A percentile compares a stretch with the other conserved stretches of the same genome.
phyloP scores from a whole-genome alignment of 2,329 filamentous ascomycete species.

The Phialemonium atrogriseum region DNA sequence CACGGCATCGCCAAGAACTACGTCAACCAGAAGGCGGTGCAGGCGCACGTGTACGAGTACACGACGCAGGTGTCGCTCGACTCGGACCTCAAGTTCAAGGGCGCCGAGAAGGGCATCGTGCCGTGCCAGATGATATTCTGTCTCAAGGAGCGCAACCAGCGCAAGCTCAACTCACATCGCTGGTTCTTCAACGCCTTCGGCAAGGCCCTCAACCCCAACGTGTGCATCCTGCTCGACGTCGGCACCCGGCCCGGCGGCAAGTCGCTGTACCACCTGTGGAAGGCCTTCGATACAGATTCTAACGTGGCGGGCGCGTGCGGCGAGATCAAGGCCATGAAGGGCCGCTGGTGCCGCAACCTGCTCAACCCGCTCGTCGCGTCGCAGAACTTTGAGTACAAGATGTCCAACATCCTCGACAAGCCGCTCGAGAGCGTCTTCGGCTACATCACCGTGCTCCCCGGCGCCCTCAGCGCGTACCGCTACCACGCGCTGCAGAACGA shows the following conservation, averaged over 20 bases:
- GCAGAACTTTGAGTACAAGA: conserved; percentile 99
- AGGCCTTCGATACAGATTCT: conserved; percentile 95
- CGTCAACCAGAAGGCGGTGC: conserved; percentile 92
- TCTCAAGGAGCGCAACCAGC: conserved; percentile 93
- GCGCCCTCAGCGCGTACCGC: conserved; percentile 88
- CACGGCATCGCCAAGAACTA: conserved; percentile 97
- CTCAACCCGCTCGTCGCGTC: conserved; percentile 92
- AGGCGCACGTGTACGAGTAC: conserved; percentile 97
- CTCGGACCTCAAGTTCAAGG: conserved; percentile 95
- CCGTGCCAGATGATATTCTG: conserved; percentile 98
- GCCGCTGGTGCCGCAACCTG: conserved; percentile 71
- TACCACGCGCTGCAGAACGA: conserved; percentile 97
- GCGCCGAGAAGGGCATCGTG: conserved; percentile 96
- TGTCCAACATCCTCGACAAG: conserved; percentile 98
- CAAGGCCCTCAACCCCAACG: conserved; percentile 83
- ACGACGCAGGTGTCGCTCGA: conserved; percentile 97
- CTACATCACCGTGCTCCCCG: conserved; percentile 94
- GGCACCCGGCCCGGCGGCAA: conserved; percentile 85
- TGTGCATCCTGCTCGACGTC: conserved; percentile 94
- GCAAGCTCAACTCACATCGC: conserved; percentile 95
- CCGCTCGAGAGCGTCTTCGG: conserved; percentile 95
- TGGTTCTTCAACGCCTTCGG: conserved; percentile 99
- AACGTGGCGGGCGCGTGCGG: conserved; percentile 95
- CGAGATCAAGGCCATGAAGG: conserved; percentile 96
- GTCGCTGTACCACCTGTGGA: conserved; percentile 97